Percentiles rank a stretch among this genome's conserved stretches.
These are phyloP conservation scores for Prunus armeniaca DNA, from an alignment of 306 rosid genomes.

Conservation along the genomic window DNA sequence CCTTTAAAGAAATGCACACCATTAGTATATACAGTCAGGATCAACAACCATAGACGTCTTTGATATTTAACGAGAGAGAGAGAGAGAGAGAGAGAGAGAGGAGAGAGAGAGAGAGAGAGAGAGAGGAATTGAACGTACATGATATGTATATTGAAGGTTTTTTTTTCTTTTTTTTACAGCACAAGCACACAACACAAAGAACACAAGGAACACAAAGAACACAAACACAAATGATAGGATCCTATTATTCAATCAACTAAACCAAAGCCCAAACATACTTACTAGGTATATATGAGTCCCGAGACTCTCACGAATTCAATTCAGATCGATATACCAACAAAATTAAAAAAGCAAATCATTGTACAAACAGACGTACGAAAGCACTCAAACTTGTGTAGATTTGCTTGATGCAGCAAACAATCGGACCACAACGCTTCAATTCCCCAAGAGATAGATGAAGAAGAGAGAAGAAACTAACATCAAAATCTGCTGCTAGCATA, in stretches of 20 bases:
- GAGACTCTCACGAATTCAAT: background rate
- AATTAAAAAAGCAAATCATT: background rate
- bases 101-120: no score
- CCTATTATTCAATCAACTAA: background rate
- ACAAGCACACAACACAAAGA: background rate
- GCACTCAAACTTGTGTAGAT: conserved; percentile 10
- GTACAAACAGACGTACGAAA: conserved; percentile 1
- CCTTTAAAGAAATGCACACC: background rate
- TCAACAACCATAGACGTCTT: background rate
- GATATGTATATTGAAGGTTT: background rate
- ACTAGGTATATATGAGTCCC: background rate
- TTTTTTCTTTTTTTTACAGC: background rate
- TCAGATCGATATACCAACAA: background rate
- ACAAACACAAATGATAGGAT: background rate
- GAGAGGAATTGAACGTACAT: background rate
- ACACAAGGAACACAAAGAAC: background rate
- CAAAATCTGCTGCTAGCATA: conserved; percentile 6
- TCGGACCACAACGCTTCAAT: conserved; percentile 90
- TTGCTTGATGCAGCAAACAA: conserved; percentile 46
- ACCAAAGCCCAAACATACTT: background rate
- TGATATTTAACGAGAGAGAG: background rate
- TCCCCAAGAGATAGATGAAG: conserved; percentile 58
- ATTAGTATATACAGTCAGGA: background rate
- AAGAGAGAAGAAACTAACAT: conserved; percentile 43
- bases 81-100: background rate